These are phyloP conservation scores for Cornus florida DNA, from an alignment of 148 eudicot species.

Conservation along the genomic window DNA sequence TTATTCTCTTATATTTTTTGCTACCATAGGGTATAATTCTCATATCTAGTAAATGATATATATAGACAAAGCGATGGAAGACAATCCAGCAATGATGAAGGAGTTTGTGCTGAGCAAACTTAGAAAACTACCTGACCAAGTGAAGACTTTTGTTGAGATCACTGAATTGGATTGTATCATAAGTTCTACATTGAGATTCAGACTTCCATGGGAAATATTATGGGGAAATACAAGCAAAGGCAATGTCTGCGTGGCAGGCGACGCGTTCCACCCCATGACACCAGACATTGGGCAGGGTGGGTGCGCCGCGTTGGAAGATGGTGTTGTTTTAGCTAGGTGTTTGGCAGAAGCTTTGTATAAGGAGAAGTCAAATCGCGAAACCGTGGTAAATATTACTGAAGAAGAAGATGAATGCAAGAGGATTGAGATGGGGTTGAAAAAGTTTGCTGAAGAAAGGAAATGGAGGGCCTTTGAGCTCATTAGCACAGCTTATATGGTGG, in stretches of 20 bases:
- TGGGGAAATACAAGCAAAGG: conserved; percentile 52
- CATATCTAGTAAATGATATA: too few relatives aligned
- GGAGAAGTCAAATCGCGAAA: neutral
- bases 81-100: conserved; percentile 49
- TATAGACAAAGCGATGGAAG: conserved; percentile 31
- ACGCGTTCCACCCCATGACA: conserved; percentile 68
- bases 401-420: conserved; percentile 20
- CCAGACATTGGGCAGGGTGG: conserved; percentile 73
- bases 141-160: conserved; percentile 29
- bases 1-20: neutral
- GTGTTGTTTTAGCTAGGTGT: conserved; percentile 42
- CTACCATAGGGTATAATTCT: too few relatives aligned
- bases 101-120: conserved; percentile 57
- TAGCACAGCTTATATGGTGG: conserved; percentile 39
- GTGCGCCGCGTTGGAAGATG: conserved; percentile 57
- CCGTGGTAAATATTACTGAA: conserved; percentile 2
- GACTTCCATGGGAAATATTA: conserved; percentile 49
- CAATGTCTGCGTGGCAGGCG: conserved; percentile 58
- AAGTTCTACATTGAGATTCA: conserved; percentile 36
- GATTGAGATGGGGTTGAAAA: conserved; percentile 32
- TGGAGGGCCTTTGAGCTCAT: conserved; percentile 55
- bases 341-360: conserved; percentile 33
- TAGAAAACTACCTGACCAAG: conserved; percentile 39
- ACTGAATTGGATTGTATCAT: conserved; percentile 32
- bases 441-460: conserved; percentile 41